These are phyloP conservation scores for Penicillium sclerotiorum DNA, from an alignment of 2,329 filamentous ascomycete species.

Conservation along the genomic window DNA sequence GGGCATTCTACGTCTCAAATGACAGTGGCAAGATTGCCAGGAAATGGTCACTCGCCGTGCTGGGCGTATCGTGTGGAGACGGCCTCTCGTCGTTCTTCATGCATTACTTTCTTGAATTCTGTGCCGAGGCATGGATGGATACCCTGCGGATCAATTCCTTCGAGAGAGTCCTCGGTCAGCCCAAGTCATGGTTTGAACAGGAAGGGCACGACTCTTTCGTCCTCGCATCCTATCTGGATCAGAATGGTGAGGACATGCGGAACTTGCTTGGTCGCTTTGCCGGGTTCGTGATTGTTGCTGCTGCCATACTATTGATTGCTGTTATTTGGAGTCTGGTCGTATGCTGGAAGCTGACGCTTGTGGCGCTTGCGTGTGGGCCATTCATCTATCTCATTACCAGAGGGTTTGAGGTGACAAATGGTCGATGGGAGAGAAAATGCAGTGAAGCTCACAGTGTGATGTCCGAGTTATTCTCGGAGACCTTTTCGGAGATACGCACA, in stretches of 20 bases:
- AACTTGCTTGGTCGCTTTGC: constrained; percentile 79
- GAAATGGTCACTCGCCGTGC: constrained; percentile 70
- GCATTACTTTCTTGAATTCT: constrained; percentile 71
- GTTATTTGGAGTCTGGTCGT: constrained; percentile 72
- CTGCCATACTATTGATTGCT: constrained; percentile 68
- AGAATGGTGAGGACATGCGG: constrained; percentile 83
- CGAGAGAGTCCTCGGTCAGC: constrained; percentile 71
- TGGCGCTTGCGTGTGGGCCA: constrained; percentile 70
- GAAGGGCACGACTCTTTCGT: constrained; percentile 64
- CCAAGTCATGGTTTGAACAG: constrained; percentile 75
- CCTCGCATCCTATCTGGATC: constrained; percentile 73
- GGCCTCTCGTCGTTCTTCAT: constrained; percentile 66
- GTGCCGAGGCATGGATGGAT: constrained; percentile 77
- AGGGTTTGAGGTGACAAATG: constrained; percentile 65
- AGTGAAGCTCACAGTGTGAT: constrained; percentile 65
- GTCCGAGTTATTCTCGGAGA: constrained; percentile 69
- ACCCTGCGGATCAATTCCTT: constrained; percentile 69
- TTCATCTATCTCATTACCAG: constrained; percentile 68
- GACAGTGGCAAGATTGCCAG: constrained; percentile 56
- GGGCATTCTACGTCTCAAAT: constrained; percentile 64
- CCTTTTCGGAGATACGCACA: constrained; percentile 76
- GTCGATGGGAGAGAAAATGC: constrained; percentile 71
- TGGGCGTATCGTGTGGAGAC: constrained; percentile 69
- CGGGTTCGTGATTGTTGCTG: constrained; percentile 67
- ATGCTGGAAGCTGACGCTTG: constrained; percentile 79